These are phyloP conservation scores for Leccinum sublutescens DNA, from an alignment of 768 basidiomycete genomes.

Conservation along the genomic window DNA sequence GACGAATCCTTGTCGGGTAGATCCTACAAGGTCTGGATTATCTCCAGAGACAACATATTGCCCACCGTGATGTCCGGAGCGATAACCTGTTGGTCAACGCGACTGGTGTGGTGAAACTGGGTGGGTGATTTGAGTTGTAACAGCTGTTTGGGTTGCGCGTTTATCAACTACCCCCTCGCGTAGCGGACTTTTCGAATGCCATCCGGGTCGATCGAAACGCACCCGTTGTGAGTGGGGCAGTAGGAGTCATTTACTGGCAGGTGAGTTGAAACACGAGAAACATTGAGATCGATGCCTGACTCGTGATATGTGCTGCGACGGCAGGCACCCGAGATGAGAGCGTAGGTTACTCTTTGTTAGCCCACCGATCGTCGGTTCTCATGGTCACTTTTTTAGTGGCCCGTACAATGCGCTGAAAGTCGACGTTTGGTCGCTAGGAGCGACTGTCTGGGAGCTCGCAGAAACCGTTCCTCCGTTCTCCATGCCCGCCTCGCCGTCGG, in stretches of 20 bases:
- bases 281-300: conserved; percentile 1
- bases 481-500: conserved; percentile 32
- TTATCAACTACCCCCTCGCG: conserved; percentile 4
- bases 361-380: background rate
- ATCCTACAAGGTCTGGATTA: conserved; percentile 64
- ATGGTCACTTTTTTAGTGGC: conserved; percentile 40
- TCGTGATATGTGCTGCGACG: background rate
- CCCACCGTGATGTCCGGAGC: conserved; percentile 81
- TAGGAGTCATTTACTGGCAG: conserved; percentile 82
- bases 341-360: conserved; percentile 40
- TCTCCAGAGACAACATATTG: conserved; percentile 62
- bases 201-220: conserved; percentile 53
- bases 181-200: conserved; percentile 82
- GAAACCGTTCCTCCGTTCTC: conserved; percentile 74
- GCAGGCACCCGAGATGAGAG: conserved; percentile 75
- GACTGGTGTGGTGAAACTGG: conserved; percentile 69
- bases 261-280: conserved; percentile 31
- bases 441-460: conserved; percentile 81
- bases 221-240: conserved; percentile 53
- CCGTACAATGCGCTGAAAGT: conserved; percentile 73
- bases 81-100: conserved; percentile 77
- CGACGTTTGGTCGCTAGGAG: conserved; percentile 80
- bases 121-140: conserved; percentile 39
- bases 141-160: background rate
- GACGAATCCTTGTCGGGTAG: conserved; percentile 35